Evolutionary conservation across 208 protist species (phyloP).

Genomic region (Wallacemonas sp.): DNA sequence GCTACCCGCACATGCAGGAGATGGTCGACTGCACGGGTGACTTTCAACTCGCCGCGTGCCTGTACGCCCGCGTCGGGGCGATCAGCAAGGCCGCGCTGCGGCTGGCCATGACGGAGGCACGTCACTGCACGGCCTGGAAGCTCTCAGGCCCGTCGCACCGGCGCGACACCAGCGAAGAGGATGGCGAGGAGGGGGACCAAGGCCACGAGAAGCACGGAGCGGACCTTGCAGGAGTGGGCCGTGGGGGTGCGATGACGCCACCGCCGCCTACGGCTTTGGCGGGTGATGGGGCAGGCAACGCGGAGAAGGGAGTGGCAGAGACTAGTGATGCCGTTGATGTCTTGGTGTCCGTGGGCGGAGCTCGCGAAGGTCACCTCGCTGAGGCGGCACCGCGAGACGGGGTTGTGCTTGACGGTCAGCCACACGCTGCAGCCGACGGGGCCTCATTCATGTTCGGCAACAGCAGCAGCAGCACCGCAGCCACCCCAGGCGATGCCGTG

Average conservation of each 20-base stretch:
- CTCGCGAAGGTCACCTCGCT: background rate
- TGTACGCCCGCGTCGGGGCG: constrained; percentile 76
- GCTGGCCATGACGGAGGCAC: background rate
- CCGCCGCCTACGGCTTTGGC: too few species aligned
- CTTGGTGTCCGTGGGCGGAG: too few species aligned
- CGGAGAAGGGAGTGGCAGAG: too few species aligned
- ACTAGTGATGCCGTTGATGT: too few species aligned
- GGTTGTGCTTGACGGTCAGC: too few species aligned
- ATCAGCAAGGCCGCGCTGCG: background rate
- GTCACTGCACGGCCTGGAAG: constrained; percentile 3
- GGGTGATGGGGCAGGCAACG: too few species aligned
- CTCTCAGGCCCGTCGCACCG: background rate
- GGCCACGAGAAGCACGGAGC: background rate
- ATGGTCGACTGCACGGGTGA: constrained; percentile 84
- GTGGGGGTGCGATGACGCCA: too few species aligned
- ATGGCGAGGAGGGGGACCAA: constrained; percentile 21
- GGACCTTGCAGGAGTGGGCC: too few species aligned
- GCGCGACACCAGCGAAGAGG: background rate
- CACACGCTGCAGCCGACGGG: background rate
- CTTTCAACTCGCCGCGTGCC: constrained; percentile 82
- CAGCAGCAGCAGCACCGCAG: too few species aligned
- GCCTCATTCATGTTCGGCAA: too few species aligned
- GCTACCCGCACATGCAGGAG: constrained; percentile 62
- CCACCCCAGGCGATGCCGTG: too few species aligned
- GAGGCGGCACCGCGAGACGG: too few species aligned